Conservation (phyloP, 306 rosid genomes). For the Hippophae rhamnoides region DNA sequence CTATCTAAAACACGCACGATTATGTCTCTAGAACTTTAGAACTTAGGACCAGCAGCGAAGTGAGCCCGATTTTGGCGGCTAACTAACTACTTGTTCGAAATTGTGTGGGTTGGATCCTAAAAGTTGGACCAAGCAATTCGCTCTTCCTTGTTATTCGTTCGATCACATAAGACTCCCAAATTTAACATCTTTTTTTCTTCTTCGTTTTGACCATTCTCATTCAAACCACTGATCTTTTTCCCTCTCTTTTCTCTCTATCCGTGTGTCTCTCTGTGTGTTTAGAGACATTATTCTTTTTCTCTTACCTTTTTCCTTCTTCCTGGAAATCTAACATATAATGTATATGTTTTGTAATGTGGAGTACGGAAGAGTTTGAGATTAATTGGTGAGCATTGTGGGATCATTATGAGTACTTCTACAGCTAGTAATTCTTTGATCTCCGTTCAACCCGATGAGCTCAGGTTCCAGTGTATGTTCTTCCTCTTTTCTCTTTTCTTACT, state of each 20-base stretch:
- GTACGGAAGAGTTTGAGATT: constrained; percentile 15
- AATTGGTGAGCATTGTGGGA: constrained; percentile 7
- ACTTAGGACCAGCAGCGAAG: not conserved
- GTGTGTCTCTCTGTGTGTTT: not conserved
- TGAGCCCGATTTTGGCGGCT: constrained; percentile 28
- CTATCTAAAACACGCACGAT: constrained; percentile 1
- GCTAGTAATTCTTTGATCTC: constrained; percentile 39
- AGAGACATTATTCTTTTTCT: not conserved
- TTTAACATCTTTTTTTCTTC: not conserved
- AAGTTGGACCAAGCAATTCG: constrained; percentile 37
- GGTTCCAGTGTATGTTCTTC: constrained; percentile 45
- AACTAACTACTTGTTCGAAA: constrained; percentile 2
- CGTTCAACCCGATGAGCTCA: constrained; percentile 70
- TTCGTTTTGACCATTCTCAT: not conserved
- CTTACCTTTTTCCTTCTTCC: not conserved
- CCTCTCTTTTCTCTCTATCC: not conserved
- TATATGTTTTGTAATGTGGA: not conserved
- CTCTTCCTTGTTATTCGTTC: constrained; percentile 29
- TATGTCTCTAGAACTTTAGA: not conserved
- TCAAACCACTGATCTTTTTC: constrained; percentile 3
- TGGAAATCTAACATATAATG: not conserved
- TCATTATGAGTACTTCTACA: constrained; percentile 48
- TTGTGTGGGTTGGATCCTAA: constrained; percentile 5
- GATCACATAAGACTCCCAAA: constrained; percentile 26
- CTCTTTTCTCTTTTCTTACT: not conserved